Conservation (phyloP, 192 early-diverging fungal genomes). For the Funneliformis mosseae region DNA sequence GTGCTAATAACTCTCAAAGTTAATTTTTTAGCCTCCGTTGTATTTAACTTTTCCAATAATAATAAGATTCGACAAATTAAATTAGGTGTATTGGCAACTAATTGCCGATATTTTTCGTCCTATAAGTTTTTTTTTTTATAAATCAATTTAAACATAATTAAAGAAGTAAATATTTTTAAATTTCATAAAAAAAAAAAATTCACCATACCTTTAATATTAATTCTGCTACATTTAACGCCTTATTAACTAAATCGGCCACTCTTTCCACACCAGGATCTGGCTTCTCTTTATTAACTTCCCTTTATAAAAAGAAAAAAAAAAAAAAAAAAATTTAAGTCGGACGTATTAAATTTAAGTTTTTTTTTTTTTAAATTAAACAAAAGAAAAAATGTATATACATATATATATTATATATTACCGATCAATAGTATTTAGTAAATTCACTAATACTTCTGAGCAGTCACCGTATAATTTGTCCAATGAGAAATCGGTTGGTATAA, state of each 20-base stretch:
- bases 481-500: slow-evolving; percentile 38
- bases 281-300: background rate
- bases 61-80: slow-evolving; percentile 40
- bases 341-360: background rate
- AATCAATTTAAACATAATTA: too few species aligned
- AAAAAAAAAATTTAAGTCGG: background rate
- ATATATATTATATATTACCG: slow-evolving; percentile 25
- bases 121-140: background rate
- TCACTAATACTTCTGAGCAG: slow-evolving; percentile 41
- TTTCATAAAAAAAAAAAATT: too few species aligned
- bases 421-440: slow-evolving; percentile 38
- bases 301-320: background rate
- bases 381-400: too few species aligned
- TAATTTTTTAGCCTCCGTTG: slow-evolving; percentile 38
- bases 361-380: background rate
- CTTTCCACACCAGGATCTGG: background rate
- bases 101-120: slow-evolving; percentile 44
- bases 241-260: slow-evolving; percentile 27
- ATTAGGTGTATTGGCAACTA: slow-evolving; percentile 37
- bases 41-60: slow-evolving; percentile 38
- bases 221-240: slow-evolving; percentile 36
- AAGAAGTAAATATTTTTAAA: too few species aligned
- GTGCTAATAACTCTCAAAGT: slow-evolving; percentile 41
- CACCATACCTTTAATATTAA: slow-evolving; percentile 43
- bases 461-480: slow-evolving; percentile 42